A percentile compares a stretch with the other conserved stretches of the same genome.
Evolutionary conservation across 2,329 filamentous ascomycete species (phyloP).

Genomic region (Pyrenophora tritici-repentis): DNA sequence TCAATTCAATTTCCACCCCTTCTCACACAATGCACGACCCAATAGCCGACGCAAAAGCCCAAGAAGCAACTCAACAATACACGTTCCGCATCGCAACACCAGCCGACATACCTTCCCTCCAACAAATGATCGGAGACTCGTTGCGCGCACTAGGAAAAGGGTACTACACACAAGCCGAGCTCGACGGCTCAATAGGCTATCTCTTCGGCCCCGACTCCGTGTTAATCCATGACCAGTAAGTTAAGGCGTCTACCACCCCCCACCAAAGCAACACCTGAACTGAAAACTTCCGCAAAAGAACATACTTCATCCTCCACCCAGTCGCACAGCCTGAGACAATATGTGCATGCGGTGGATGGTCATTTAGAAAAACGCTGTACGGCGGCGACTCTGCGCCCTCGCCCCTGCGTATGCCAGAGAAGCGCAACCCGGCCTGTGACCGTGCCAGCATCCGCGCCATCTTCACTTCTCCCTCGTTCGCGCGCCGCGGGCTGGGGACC

Average conservation of each 20-base stretch:
- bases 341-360: conserved; percentile 46
- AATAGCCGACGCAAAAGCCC: conserved; percentile 37
- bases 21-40: conserved; percentile 25
- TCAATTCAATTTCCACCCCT: neutral
- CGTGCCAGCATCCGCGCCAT: conserved; percentile 44
- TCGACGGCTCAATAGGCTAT: conserved; percentile 45
- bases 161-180: conserved; percentile 40
- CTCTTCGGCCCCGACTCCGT: conserved; percentile 45
- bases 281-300: conserved; percentile 17
- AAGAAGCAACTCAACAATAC: conserved; percentile 41
- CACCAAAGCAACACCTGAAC: neutral
- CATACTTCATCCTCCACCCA: conserved; percentile 44
- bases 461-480: conserved; percentile 40
- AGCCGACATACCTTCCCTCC: conserved; percentile 38
- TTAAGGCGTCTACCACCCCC: conserved; percentile 8
- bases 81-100: conserved; percentile 35
- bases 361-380: conserved; percentile 43
- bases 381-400: conserved; percentile 42
- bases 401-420: conserved; percentile 34
- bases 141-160: conserved; percentile 33
- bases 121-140: conserved; percentile 36
- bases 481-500: conserved; percentile 39
- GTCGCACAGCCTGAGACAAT: conserved; percentile 24
- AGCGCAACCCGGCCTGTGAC: conserved; percentile 34
- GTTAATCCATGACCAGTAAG: conserved; percentile 39